phyloP scores from a whole-genome alignment of 768 basidiomycete genomes.

The Mycena metata region DNA sequence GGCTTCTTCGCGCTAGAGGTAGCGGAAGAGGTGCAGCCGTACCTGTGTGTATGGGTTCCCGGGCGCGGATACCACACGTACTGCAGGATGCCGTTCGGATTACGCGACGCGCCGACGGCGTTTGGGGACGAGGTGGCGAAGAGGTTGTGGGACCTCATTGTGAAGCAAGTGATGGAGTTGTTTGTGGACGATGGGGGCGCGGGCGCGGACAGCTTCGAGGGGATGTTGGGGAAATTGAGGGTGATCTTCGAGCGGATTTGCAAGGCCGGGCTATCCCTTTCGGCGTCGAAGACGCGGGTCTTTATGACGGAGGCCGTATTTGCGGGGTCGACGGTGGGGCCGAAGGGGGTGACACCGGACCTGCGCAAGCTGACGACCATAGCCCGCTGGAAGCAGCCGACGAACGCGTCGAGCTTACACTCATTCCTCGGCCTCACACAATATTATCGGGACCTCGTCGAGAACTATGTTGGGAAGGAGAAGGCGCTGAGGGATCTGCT shows the following conservation, averaged over 20 bases:
- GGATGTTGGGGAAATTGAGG: constrained; percentile 41
- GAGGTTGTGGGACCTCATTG: constrained; percentile 39
- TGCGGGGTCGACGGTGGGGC: constrained; percentile 50
- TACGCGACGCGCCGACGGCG: background rate
- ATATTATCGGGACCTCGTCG: no score
- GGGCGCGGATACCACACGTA: background rate
- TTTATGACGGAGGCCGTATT: constrained; percentile 53
- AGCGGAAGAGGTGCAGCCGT: background rate
- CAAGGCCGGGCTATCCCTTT: constrained; percentile 48
- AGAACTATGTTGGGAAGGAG: no score
- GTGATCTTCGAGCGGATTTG: constrained; percentile 46
- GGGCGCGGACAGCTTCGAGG: constrained; percentile 49
- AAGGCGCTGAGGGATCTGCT: no score
- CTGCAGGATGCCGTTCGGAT: background rate
- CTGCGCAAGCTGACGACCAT: no score
- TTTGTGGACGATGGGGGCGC: constrained; percentile 55
- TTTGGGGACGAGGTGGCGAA: background rate
- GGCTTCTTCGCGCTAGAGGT: background rate
- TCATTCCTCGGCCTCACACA: no score
- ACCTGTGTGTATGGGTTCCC: background rate
- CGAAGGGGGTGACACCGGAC: no score
- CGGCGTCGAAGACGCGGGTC: constrained; percentile 49
- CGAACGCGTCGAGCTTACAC: no score
- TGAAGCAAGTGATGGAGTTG: constrained; percentile 42
- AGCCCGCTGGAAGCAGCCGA: no score